Percentiles rank a stretch among this genome's conserved stretches.
These are phyloP conservation scores for Eragrostis nindensis DNA, from an alignment of 176 grass and related monocot species.

Conservation along the genomic window DNA sequence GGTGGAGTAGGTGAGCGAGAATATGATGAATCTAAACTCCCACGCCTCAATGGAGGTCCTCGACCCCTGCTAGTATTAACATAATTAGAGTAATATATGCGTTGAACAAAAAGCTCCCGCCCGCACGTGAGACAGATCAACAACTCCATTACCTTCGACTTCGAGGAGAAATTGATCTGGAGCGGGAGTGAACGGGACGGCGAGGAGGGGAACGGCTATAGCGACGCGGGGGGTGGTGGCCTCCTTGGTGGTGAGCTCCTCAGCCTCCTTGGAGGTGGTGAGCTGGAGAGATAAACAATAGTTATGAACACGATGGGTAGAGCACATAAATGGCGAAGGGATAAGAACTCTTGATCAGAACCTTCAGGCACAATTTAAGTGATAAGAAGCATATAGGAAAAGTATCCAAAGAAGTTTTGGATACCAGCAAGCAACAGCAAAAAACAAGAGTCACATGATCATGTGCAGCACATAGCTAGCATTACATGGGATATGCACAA, in stretches of 20 bases:
- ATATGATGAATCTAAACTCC: slow-evolving; percentile 87
- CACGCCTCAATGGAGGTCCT: slow-evolving; percentile 83
- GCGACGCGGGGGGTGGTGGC: slow-evolving; percentile 72
- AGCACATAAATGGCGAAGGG: background rate
- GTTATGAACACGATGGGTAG: background rate
- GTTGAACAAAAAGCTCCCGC: background rate
- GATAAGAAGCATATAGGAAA: too few relatives aligned
- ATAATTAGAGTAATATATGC: slow-evolving; percentile 21
- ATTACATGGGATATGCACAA: background rate
- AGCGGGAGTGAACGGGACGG: slow-evolving; percentile 69
- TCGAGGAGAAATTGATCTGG: slow-evolving; percentile 89
- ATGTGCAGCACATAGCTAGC: background rate
- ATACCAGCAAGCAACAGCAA: too few relatives aligned
- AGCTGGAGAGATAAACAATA: slow-evolving; percentile 41
- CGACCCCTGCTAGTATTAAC: slow-evolving; percentile 59
- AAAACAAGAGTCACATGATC: background rate
- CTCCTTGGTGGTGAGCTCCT: slow-evolving; percentile 96
- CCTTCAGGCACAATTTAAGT: background rate
- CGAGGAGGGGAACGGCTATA: slow-evolving; percentile 82
- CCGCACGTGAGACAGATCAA: background rate
- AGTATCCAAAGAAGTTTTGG: too few relatives aligned
- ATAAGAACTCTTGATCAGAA: background rate
- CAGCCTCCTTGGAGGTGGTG: slow-evolving; percentile 88
- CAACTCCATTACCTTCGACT: slow-evolving; percentile 76
- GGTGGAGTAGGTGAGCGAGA: slow-evolving; percentile 91